Percentiles rank a stretch among this genome's conserved stretches.
Conservation (phyloP, 371 early-diverging fungal species). For the Parasitella parasitica region DNA sequence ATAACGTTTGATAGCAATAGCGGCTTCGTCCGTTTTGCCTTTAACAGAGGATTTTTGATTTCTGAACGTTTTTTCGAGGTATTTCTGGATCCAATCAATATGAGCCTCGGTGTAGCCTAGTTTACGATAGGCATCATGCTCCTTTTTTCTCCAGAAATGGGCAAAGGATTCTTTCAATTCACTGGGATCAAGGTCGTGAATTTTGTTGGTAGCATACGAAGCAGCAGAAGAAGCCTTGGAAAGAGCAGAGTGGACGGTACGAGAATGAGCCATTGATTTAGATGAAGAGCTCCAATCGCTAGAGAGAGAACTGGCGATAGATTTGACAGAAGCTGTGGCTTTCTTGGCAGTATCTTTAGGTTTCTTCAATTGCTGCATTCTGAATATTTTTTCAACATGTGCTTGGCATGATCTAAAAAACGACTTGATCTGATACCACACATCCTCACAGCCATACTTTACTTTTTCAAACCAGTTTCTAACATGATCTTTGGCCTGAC, state of each 20-base stretch:
- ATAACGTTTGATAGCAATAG: slow-evolving; percentile 30
- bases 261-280: slow-evolving; percentile 8
- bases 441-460: background rate
- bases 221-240: slow-evolving; percentile 9
- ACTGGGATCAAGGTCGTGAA: background rate
- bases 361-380: background rate
- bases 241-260: slow-evolving; percentile 4
- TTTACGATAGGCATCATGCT: slow-evolving; percentile 16
- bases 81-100: slow-evolving; percentile 28
- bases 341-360: background rate
- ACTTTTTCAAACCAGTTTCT: slow-evolving; percentile 4
- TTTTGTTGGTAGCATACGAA: slow-evolving; percentile 8
- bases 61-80: slow-evolving; percentile 18
- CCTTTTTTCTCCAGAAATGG: slow-evolving; percentile 22
- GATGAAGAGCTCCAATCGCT: slow-evolving; percentile 10
- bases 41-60: slow-evolving; percentile 24
- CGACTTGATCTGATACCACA: background rate
- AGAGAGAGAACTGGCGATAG: slow-evolving; percentile 17
- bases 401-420: background rate
- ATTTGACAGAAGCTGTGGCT: slow-evolving; percentile 9
- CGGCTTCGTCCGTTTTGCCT: slow-evolving; percentile 26
- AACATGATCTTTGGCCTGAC: slow-evolving; percentile 1
- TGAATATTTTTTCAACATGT: background rate
- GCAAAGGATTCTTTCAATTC: slow-evolving; percentile 15
- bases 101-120: slow-evolving; percentile 31